Conservation (phyloP, 306 rosid genomes). For the Cicer bijugum region DNA sequence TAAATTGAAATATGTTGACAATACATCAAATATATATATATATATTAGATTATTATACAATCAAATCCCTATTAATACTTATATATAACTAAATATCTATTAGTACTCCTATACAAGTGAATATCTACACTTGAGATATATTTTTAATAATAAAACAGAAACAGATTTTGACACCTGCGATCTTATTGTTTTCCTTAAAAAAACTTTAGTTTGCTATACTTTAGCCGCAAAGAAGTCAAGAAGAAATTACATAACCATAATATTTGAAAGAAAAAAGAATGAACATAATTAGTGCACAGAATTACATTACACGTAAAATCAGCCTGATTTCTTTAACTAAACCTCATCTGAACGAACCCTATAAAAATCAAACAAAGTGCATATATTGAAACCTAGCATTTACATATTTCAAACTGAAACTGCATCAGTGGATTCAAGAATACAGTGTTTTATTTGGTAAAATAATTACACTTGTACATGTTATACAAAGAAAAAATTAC, state of each 20-base stretch:
- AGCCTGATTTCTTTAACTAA: not conserved
- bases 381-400: slow-evolving; percentile 21
- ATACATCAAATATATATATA: too few species aligned
- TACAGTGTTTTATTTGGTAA: slow-evolving; percentile 29
- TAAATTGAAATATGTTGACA: too few species aligned
- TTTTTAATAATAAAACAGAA: too few species aligned
- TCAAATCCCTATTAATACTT: too few species aligned
- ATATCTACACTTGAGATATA: too few species aligned
- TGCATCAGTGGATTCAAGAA: slow-evolving; percentile 10
- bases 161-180: too few species aligned
- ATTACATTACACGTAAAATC: not conserved
- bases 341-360: slow-evolving; percentile 3
- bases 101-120: too few species aligned
- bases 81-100: too few species aligned
- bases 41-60: too few species aligned
- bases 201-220: not conserved
- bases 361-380: not conserved
- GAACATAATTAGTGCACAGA: not conserved
- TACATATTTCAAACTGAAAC: slow-evolving; percentile 30
- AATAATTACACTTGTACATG: slow-evolving; percentile 35
- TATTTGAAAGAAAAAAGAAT: not conserved
- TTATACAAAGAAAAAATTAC: slow-evolving; percentile 21
- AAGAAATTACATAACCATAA: not conserved
- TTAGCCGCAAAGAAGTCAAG: not conserved
- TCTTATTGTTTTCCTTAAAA: too few species aligned